Evolutionary conservation across 306 rosid species (phyloP).

Genomic region (Trifolium dubium): DNA sequence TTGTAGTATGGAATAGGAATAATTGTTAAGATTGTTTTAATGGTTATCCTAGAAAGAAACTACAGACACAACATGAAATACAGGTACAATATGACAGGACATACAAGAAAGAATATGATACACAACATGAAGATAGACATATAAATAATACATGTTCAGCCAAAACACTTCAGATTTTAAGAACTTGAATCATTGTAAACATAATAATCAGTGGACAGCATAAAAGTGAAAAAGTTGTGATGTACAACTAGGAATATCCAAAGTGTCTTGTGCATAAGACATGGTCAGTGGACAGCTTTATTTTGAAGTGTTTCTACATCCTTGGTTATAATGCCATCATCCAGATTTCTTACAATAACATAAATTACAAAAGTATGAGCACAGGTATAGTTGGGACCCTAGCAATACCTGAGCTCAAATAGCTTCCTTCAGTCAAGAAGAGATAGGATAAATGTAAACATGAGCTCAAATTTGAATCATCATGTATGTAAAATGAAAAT

Average conservation of each 20-base stretch:
- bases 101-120: background rate
- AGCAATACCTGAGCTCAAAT: background rate
- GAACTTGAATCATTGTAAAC: background rate
- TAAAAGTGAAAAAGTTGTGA: background rate
- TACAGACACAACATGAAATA: background rate
- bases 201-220: background rate
- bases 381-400: background rate
- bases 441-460: background rate
- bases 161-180: background rate
- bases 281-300: background rate
- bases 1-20: background rate
- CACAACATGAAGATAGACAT: background rate
- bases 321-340: conserved; percentile 1
- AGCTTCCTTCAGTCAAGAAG: conserved; percentile 6
- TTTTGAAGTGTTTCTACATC: background rate
- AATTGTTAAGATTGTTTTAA: background rate
- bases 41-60: background rate
- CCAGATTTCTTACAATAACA: conserved; percentile 10
- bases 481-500: no score
- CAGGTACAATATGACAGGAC: background rate
- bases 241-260: background rate
- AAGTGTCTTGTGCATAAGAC: background rate
- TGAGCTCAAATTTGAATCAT: background rate
- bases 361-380: background rate
- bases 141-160: background rate